These are phyloP conservation scores for Vigna radiata DNA, from an alignment of 306 rosid genomes.

Conservation along the genomic window DNA sequence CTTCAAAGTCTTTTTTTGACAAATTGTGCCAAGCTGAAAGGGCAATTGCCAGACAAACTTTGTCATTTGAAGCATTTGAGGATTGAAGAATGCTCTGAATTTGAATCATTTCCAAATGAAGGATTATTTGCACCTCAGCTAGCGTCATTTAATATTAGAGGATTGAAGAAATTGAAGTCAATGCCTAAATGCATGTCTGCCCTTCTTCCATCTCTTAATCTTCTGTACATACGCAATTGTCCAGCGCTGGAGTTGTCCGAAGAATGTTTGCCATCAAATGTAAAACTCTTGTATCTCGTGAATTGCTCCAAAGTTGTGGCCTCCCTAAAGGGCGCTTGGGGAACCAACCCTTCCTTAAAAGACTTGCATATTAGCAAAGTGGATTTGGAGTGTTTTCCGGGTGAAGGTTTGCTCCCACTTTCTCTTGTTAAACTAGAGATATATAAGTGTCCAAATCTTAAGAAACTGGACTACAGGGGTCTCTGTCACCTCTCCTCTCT, in stretches of 20 bases:
- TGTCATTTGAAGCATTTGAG: too few relatives aligned
- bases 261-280: background rate
- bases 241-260: background rate
- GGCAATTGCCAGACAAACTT: too few relatives aligned
- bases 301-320: background rate
- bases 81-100: too few relatives aligned
- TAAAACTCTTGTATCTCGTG: background rate
- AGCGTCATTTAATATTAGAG: too few relatives aligned
- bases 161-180: too few relatives aligned
- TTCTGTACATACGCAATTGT: rapidly evolving
- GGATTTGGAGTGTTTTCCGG: background rate
- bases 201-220: background rate
- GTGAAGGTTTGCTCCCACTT: background rate
- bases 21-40: background rate
- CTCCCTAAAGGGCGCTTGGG: background rate
- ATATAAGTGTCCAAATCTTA: background rate
- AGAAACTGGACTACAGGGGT: background rate
- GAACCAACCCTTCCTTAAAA: background rate
- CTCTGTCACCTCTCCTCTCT: background rate
- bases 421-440: background rate
- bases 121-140: too few relatives aligned
- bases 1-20: background rate
- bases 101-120: too few relatives aligned
- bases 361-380: rapidly evolving
- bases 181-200: background rate